Conservation (phyloP, 1,284 basidiomycete genomes). For the Cutaneotrichosporon arboriforme region DNA sequence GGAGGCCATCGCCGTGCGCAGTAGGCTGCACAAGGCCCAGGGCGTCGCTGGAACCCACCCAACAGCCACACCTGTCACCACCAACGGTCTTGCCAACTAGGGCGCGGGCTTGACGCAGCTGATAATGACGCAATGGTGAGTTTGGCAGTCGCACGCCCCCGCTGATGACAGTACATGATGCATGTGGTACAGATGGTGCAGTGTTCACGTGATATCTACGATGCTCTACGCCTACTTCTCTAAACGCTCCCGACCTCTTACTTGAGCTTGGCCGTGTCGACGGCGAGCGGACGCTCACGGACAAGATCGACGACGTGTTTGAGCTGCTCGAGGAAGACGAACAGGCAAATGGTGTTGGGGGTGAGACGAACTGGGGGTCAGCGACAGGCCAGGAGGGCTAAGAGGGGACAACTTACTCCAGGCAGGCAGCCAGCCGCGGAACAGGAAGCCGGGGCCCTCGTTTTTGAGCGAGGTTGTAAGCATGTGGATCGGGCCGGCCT, state of each 20-base stretch:
- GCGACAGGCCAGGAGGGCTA: no score
- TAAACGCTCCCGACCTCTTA: neutral
- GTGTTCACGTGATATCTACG: neutral
- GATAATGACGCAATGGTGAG: no score
- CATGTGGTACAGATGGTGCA: constrained; percentile 3
- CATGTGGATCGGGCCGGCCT: constrained; percentile 24
- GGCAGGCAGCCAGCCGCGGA: constrained; percentile 55
- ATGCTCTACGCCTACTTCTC: neutral
- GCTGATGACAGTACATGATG: neutral
- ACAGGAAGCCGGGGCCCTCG: constrained; percentile 51
- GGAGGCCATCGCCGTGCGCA: neutral
- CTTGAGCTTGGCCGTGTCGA: constrained; percentile 3
- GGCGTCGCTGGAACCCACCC: no score
- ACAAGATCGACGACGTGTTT: constrained; percentile 36
- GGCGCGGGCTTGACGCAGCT: no score
- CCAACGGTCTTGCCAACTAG: no score
- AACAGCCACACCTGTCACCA: no score
- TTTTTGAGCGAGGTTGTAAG: constrained; percentile 25
- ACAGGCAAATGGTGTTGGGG: constrained; percentile 49
- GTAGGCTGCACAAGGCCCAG: neutral
- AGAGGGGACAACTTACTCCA: constrained; percentile 46
- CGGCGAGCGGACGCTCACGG: constrained; percentile 1
- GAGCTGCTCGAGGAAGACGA: constrained; percentile 47
- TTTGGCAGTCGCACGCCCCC: no score
- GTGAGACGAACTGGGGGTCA: constrained; percentile 44